Base-by-base conservation (phyloP, 768 basidiomycete species). In the Lentinula edodes region DNA sequence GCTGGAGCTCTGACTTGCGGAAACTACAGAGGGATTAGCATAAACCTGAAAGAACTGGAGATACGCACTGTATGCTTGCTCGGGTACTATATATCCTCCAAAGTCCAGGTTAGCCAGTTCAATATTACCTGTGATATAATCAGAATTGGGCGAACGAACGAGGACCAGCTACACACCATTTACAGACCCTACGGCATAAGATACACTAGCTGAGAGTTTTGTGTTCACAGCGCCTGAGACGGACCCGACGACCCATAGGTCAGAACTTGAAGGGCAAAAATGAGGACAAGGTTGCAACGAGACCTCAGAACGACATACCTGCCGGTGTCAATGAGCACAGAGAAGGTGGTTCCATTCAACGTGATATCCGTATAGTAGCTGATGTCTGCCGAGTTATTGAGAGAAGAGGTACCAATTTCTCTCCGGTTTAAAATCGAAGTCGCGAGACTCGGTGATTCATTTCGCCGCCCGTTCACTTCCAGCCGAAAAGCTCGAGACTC, bases 201-300 rank as follows among this genome's bases (percentile, higher is more conserved):
- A 66, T 18, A 87, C 78, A 15, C 67, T 67, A 18, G 76, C 69
- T 7, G 71, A 72, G 54, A 67, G 70, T 2, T 76, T 78, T 41
- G 81, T 77, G 28, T 71, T 65, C 16, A 65, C 73, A 38, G 77
- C 78, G 41, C 69, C 69, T 10, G 73, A 71, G 6, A 86, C 78
- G 56, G 61, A 61, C 35, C 78, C 76, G 9, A 80, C 78, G 5
- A 88, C 80, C 81, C 83, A 88, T 7, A 88, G 70, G 67, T 90
- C 88, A 15, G 87, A 87, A 62, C 87, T 89, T 54, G 9, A 41
- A 51, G 53, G 50, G 20, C 9, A 35, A 43, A 6, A 41, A 45
- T 45, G 42, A 42, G 18, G 45, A n/a, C 32, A 23, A 23, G n/a
- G 20, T 20, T 52, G 13, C n/a, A 34, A 18, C 4, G 45, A 35